Conservation (phyloP, 345 rosid species). For the Citrus cavaleriei region DNA sequence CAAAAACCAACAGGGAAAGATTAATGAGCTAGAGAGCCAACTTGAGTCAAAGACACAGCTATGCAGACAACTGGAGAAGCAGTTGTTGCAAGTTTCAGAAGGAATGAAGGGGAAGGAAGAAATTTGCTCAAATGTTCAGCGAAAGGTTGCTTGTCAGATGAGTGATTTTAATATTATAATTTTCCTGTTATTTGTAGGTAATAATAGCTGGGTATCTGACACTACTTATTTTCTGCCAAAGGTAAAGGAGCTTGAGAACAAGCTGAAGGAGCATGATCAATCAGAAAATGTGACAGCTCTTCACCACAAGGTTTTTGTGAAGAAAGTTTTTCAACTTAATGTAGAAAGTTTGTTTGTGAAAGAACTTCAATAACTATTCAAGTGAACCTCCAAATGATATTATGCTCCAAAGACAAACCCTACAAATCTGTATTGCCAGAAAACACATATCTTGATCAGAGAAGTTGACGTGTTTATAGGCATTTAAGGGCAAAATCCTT, state of each 20-base stretch:
- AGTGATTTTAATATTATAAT: background rate
- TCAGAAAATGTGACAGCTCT: constrained; percentile 12
- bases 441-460: background rate
- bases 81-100: constrained; percentile 35
- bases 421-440: background rate
- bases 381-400: background rate
- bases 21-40: constrained; percentile 33
- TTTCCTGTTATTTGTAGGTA: background rate
- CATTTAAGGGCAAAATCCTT: background rate
- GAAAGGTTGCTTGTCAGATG: constrained; percentile 26
- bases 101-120: constrained; percentile 33
- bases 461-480: too few relatives aligned
- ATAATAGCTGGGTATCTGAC: background rate
- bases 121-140: constrained; percentile 26
- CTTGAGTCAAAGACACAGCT: constrained; percentile 26
- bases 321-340: background rate
- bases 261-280: constrained; percentile 19
- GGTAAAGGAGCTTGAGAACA: constrained; percentile 32
- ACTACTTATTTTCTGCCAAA: constrained; percentile 4
- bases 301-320: constrained; percentile 26
- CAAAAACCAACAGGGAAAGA: constrained; percentile 31
- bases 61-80: constrained; percentile 27
- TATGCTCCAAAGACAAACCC: background rate
- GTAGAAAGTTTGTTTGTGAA: background rate
- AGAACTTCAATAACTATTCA: background rate